These are phyloP conservation scores for Lactarius akahatsu DNA, from an alignment of 768 basidiomycete species.

Conservation along the genomic window DNA sequence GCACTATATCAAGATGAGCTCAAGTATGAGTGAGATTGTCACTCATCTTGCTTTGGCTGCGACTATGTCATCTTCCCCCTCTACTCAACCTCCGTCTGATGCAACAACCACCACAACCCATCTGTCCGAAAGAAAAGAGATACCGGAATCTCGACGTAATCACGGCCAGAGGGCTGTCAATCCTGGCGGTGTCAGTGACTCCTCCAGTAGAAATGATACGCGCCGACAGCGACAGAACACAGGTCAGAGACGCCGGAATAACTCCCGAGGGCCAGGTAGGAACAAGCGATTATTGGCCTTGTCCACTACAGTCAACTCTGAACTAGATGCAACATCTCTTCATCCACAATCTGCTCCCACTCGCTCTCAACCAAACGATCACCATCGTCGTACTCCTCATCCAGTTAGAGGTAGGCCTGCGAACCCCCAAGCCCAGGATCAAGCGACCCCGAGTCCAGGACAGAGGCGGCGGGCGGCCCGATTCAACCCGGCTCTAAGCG, in stretches of 20 bases:
- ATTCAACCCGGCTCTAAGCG: constrained; percentile 19
- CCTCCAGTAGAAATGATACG: neutral
- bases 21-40: neutral
- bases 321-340: neutral
- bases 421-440: constrained; percentile 3
- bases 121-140: constrained; percentile 1
- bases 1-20: neutral
- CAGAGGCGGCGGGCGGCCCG: constrained; percentile 17
- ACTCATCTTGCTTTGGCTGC: constrained; percentile 6
- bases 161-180: neutral
- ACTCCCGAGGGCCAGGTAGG: neutral
- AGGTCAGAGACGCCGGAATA: constrained; percentile 13
- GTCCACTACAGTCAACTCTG: neutral
- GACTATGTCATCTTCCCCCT: constrained; percentile 23
- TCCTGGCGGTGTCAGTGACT: neutral
- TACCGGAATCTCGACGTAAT: constrained; percentile 12
- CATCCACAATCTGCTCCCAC: constrained; percentile 6
- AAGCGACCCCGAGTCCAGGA: neutral
- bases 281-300: neutral
- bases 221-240: constrained; percentile 4
- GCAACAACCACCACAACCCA: neutral
- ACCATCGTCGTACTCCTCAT: neutral
- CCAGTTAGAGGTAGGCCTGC: neutral
- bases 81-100: neutral
- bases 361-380: neutral